Percentiles rank a stretch among this genome's conserved stretches.
These are phyloP conservation scores for Aspergillus quadricinctus DNA, from an alignment of 2,329 filamentous ascomycete species.

Conservation along the genomic window DNA sequence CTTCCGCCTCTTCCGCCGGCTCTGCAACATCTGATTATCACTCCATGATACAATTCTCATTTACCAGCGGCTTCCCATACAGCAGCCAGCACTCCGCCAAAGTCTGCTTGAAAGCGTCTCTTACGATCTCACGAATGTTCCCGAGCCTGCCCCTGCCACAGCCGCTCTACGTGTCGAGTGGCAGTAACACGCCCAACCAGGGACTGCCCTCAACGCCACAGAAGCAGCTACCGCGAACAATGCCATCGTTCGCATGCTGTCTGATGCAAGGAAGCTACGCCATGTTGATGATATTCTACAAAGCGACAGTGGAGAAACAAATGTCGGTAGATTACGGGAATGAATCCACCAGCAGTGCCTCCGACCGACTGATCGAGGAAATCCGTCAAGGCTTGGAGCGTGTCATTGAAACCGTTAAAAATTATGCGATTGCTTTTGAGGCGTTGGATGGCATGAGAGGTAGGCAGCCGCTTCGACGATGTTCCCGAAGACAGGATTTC, in stretches of 20 bases:
- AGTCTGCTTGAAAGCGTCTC: constrained; percentile 37
- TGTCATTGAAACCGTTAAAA: constrained; percentile 34
- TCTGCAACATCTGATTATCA: constrained; percentile 29
- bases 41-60: constrained; percentile 25
- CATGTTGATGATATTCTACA: constrained; percentile 44
- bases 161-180: constrained; percentile 16
- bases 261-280: constrained; percentile 46
- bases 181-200: constrained; percentile 10
- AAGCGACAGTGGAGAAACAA: constrained; percentile 35
- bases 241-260: constrained; percentile 46
- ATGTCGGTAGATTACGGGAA: constrained; percentile 20
- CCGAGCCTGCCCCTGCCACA: constrained; percentile 35
- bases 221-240: constrained; percentile 36
- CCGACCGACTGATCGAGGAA: constrained; percentile 32
- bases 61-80: constrained; percentile 38
- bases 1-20: constrained; percentile 31
- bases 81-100: constrained; percentile 39
- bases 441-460: constrained; percentile 44
- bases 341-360: constrained; percentile 19
- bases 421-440: constrained; percentile 41
- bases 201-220: constrained; percentile 13
- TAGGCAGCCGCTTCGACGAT: constrained; percentile 13
- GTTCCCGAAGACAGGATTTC: neutral
- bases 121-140: constrained; percentile 41
- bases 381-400: constrained; percentile 35